Base-by-base conservation (phyloP, 495 filamentous ascomycete genomes). In the Cenococcum geophilum region DNA sequence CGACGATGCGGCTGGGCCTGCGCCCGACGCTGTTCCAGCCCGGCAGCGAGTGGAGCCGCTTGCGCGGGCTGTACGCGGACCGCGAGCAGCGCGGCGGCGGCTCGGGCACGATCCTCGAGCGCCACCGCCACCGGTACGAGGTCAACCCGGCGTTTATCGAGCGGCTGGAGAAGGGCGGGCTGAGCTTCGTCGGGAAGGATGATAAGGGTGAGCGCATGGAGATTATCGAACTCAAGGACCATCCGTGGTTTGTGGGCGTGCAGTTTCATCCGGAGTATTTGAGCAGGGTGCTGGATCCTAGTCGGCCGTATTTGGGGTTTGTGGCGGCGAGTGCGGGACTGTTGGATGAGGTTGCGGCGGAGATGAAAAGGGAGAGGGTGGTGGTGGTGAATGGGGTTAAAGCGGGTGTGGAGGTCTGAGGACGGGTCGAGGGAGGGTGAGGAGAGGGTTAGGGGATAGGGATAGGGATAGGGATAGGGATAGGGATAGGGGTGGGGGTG, bases 201-300 rank as follows among this genome's bases (percentile, higher is more conserved):
- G 85, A 89, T 61, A 81, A 76, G 56, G 89, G 89, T 36, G 80
- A 86, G 72, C 85, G 92, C 10, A 93, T 97, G 89, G 93, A 97
- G 77, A 80, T 93, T 57, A 75, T 97, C 23, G 93, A 98, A 75
- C 73, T 97, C 55, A 83, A 82, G 70, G 88, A 96, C 60, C 93
- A 98, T 71, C 88, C 88, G 1, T 98, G 83, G 79, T 98, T 86
- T 70, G 88, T 98, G 18, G 93, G 85, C 60, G 89, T 93, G 20
- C 89, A 95, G 73, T 92, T 87, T 71, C 91, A 96, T 74, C 90
- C 90, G 0, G 91, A 96, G 71, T 95, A 93, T 63, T 75, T 88
- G 42, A 81, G 76, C 35, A 79, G 86, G 36, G 89, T 93, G 5
- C 75, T 92, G 64, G 74, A 82, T 34, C 91, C 91, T 1, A 87